phyloP scores from a whole-genome alignment of 2,329 filamentous ascomycete genomes.

The Aspergillus flavus region DNA sequence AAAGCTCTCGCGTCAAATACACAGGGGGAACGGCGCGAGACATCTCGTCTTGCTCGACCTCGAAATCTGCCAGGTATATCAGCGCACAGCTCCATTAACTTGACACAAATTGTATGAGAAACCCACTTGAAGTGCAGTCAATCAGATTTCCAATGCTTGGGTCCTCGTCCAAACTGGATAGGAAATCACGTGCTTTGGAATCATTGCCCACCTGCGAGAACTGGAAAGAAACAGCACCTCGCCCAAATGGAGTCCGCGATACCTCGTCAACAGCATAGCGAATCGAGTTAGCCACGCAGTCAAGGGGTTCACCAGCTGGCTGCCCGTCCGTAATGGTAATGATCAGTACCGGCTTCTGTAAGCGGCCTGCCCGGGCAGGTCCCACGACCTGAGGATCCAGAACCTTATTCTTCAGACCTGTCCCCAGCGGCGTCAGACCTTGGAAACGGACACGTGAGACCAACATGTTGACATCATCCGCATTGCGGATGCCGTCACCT shows the following conservation, averaged over 20 bases:
- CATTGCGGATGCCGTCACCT: constrained; percentile 58
- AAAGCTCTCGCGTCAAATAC: constrained; percentile 65
- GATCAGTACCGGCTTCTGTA: constrained; percentile 66
- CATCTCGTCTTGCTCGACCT: constrained; percentile 70
- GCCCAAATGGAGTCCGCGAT: constrained; percentile 54
- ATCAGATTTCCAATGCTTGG: constrained; percentile 63
- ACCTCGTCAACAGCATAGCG: constrained; percentile 57
- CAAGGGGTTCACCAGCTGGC: constrained; percentile 63
- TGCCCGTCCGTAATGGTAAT: constrained; percentile 69
- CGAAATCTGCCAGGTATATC: constrained; percentile 56
- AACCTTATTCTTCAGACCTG: constrained; percentile 64
- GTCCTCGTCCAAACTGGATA: constrained; percentile 65
- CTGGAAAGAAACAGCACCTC: constrained; percentile 65
- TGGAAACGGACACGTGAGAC: constrained; percentile 63
- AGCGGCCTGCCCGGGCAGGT: constrained; percentile 54
- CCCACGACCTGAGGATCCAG: constrained; percentile 62
- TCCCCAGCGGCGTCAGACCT: constrained; percentile 68
- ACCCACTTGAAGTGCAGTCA: constrained; percentile 70
- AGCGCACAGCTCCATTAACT: background rate
- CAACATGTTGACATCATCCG: constrained; percentile 61
- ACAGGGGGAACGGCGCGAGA: constrained; percentile 62
- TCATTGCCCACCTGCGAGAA: constrained; percentile 72
- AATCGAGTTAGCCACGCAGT: constrained; percentile 61
- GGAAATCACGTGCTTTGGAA: constrained; percentile 64
- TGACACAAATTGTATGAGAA: background rate